phyloP scores from a whole-genome alignment of 2,329 filamentous ascomycete species.

The Talaromyces sp. region DNA sequence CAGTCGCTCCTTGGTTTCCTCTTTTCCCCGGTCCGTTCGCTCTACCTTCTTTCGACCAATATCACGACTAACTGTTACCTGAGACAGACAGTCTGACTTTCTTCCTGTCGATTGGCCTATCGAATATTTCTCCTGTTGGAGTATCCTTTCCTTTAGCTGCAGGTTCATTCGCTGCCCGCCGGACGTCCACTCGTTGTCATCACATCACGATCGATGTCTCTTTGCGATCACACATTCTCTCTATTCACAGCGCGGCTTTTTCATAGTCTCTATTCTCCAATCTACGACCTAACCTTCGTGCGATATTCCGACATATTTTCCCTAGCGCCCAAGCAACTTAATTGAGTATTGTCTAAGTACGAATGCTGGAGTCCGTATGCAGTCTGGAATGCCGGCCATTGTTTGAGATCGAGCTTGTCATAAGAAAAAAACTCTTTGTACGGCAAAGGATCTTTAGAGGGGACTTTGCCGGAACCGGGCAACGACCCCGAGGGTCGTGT shows the following conservation, averaged over 20 bases:
- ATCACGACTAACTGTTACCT: not conserved
- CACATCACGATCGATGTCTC: not conserved
- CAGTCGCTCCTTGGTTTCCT: not conserved
- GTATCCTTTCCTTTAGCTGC: constrained; percentile 9
- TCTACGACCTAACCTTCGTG: not conserved
- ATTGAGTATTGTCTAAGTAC: not conserved
- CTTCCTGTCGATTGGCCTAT: not conserved
- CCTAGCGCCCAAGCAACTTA: not conserved
- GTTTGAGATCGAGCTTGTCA: constrained; percentile 5
- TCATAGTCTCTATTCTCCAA: not conserved
- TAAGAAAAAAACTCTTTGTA: not conserved
- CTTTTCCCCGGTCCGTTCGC: not conserved
- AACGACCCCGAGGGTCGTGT: constrained; percentile 14
- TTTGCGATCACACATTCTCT: not conserved
- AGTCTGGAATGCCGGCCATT: constrained; percentile 11
- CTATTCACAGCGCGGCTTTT: not conserved
- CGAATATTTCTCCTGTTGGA: constrained; percentile 1
- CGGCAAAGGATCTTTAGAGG: not conserved
- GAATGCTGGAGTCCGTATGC: constrained; percentile 5
- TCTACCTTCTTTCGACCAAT: not conserved
- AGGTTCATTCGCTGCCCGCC: constrained; percentile 5
- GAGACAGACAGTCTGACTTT: not conserved
- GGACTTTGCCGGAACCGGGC: not conserved
- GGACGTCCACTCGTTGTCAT: constrained; percentile 9
- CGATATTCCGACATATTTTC: not conserved